Base-by-base conservation (phyloP, 345 rosid species). In the Rhodomyrtus tomentosa region DNA sequence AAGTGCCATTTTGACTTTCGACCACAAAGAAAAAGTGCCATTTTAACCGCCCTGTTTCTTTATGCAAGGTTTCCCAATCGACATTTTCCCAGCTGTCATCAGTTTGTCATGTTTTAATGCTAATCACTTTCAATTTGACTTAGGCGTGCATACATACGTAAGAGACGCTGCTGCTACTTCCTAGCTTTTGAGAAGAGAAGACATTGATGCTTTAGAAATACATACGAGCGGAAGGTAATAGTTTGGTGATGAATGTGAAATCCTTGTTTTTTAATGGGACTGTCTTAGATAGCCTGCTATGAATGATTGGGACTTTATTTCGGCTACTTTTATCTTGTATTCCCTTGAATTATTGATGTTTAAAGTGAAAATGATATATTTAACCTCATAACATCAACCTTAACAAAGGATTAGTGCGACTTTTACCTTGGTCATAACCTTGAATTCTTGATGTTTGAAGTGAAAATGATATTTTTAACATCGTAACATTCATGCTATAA, bases 121-220 rank as follows among this genome's bases (percentile, higher is more conserved):
- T 68, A 36, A 68, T 68, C 76, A 18, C 76, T 25, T 38, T 68
- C 45, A 59, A 58, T 50, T 36, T 86, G 85, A 68, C 84, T 11
- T 83, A 92, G 93, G 93, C 50, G 88, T 53, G 87, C 85, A 82
- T 81, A 87, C 90, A 16, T 93, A 92, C 50, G 82, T 86, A 81
- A 91, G 94, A 87, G 92, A 93, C 73, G 90, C 92, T 81, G 74
- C 82, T 82, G 88, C 92, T 74, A 87, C 93, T 87, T 89, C 92
- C 68, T 84, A 90, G 83, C 94, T 93, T 84, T 87, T 91, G 27
- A 50, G 83, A 82, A 88, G 90, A 85, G 68, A 84, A 25, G 89
- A 89, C 86, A 91, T 93, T 1, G 94, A 93, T 80, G 93, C 94
- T 53, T 85, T 93, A 74, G 95, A 93, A 90, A 92, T 93, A 68